phyloP scores from a whole-genome alignment of 257 asterid genomes.

The Solanum ahanhuiri region DNA sequence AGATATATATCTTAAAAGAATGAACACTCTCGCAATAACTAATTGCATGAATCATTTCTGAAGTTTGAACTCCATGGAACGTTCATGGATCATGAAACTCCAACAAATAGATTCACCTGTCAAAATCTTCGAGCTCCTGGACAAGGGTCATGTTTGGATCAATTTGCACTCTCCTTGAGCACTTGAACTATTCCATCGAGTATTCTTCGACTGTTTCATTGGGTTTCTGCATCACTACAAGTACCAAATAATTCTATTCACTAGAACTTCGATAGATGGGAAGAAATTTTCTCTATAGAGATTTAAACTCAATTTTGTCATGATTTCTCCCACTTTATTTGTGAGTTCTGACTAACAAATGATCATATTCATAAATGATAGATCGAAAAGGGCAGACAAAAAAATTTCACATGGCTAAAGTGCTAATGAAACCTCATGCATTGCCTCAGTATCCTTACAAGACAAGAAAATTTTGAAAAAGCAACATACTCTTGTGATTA shows the following conservation, averaged over 20 bases:
- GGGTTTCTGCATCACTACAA: neutral
- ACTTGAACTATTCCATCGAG: neutral
- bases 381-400: neutral
- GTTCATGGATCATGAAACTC: neutral
- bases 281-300: neutral
- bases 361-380: neutral
- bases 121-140: neutral
- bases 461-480: neutral
- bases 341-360: neutral
- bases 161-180: neutral
- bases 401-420: neutral
- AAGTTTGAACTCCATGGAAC: neutral
- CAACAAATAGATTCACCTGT: neutral
- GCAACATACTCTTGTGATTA: neutral
- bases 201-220: neutral
- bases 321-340: neutral
- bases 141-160: neutral
- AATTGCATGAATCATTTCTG: neutral
- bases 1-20: neutral
- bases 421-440: neutral
- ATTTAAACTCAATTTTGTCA: neutral
- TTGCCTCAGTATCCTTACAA: neutral
- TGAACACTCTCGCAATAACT: neutral
- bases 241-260: neutral
- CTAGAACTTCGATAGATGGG: neutral